Evolutionary conservation across 2,329 filamentous ascomycete species (phyloP).

Genomic region (Phaeosphaeria sp.): DNA sequence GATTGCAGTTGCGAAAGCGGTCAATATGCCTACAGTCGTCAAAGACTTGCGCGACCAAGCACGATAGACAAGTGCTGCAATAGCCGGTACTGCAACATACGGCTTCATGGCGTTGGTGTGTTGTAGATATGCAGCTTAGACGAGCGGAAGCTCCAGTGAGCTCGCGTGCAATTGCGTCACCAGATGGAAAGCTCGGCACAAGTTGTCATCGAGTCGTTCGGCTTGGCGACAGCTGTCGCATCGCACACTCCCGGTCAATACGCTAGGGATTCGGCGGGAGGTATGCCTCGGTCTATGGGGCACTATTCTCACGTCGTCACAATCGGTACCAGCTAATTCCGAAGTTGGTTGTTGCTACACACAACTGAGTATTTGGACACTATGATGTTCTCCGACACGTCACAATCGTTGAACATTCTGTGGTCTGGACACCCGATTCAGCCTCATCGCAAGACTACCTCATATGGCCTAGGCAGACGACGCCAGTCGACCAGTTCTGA

Average conservation of each 20-base stretch:
- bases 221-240: neutral
- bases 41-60: slow-evolving; percentile 64
- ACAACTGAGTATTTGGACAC: neutral
- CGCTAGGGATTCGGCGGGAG: too few species aligned
- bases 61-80: slow-evolving; percentile 47
- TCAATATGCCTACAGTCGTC: slow-evolving; percentile 75
- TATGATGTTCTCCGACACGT: neutral
- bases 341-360: neutral
- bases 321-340: neutral
- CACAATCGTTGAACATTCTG: neutral
- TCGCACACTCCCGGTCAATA: neutral
- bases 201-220: neutral
- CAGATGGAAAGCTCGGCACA: neutral
- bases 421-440: neutral
- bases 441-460: neutral
- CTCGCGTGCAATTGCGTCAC: slow-evolving; percentile 18
- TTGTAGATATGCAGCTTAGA: slow-evolving; percentile 4
- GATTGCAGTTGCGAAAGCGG: slow-evolving; percentile 74
- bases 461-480: neutral
- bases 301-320: neutral
- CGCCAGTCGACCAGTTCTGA: neutral
- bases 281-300: neutral
- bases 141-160: slow-evolving; percentile 18
- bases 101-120: slow-evolving; percentile 34
- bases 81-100: slow-evolving; percentile 40